A percentile compares a stretch with the other conserved stretches of the same genome.
These are phyloP conservation scores for Lactifluus hygrophoroides DNA, from an alignment of 768 basidiomycete genomes.

Conservation along the genomic window DNA sequence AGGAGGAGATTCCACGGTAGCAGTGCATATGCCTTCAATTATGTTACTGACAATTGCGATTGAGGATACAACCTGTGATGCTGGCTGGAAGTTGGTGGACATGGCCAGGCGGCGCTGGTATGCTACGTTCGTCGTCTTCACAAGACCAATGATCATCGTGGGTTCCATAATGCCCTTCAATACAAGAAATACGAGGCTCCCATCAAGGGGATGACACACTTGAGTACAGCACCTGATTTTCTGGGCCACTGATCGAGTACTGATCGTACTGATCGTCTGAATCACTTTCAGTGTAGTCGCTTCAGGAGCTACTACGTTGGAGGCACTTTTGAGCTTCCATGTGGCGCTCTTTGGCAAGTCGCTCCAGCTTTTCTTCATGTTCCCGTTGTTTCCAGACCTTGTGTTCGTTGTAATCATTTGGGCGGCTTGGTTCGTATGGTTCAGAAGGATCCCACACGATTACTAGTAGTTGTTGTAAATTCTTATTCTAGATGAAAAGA, in stretches of 20 bases:
- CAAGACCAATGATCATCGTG: constrained; percentile 40
- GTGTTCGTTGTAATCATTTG: constrained; percentile 86
- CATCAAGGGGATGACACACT: background rate
- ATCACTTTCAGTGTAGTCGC: constrained; percentile 53
- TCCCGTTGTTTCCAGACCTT: constrained; percentile 74
- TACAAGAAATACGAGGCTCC: constrained; percentile 13
- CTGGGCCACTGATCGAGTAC: too few relatives aligned
- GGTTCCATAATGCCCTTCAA: constrained; percentile 36
- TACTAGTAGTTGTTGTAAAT: constrained; percentile 39
- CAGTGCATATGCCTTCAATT: background rate
- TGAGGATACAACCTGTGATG: background rate
- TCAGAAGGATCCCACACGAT: constrained; percentile 72
- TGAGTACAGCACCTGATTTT: constrained; percentile 47
- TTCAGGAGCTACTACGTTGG: constrained; percentile 45
- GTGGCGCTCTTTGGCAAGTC: constrained; percentile 30
- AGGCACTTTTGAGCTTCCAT: constrained; percentile 46
- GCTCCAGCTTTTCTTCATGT: constrained; percentile 62
- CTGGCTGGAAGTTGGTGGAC: constrained; percentile 33
- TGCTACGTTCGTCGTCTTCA: constrained; percentile 48
- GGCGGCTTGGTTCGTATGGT: constrained; percentile 70
- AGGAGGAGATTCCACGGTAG: background rate
- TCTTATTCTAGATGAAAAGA: constrained; percentile 46
- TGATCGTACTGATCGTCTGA: constrained; percentile 63
- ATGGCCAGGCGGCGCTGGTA: too few relatives aligned
- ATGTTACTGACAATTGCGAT: background rate